These are phyloP conservation scores for Cyberlindnera amylophila DNA, from an alignment of 805 yeast species.

Conservation along the genomic window DNA sequence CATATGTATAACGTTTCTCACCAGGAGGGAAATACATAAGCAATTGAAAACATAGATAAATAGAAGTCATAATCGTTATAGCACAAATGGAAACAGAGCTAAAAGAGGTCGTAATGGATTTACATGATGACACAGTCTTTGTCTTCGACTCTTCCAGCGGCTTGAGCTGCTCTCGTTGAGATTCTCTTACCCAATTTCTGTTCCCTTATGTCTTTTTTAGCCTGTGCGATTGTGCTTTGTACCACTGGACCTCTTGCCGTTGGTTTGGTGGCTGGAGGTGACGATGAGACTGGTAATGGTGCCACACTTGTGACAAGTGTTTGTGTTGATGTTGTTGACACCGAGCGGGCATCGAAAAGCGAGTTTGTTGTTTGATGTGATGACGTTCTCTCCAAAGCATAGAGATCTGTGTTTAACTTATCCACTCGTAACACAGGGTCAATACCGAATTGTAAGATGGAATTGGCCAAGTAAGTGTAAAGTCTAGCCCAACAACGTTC, in stretches of 20 bases:
- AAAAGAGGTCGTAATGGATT: not conserved
- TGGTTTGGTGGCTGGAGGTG: not conserved
- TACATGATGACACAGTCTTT: constrained; percentile 21
- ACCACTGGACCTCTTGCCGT: not conserved
- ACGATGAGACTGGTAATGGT: not conserved
- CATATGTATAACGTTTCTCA: no score
- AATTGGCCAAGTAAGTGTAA: constrained; percentile 64
- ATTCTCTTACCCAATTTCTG: constrained; percentile 9
- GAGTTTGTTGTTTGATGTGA: constrained; percentile 6
- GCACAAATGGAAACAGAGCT: no score
- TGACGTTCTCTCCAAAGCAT: constrained; percentile 9
- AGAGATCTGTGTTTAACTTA: constrained; percentile 13
- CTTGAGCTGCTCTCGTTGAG: constrained; percentile 2
- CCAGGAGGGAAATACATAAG: no score
- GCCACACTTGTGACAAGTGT: not conserved
- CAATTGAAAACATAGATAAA: no score
- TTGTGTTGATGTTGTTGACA: constrained; percentile 7
- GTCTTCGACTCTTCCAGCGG: constrained; percentile 8
- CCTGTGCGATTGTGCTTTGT: not conserved
- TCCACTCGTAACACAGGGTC: constrained; percentile 38
- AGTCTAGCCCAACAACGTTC: constrained; percentile 71
- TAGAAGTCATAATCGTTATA: no score
- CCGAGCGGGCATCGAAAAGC: constrained; percentile 13
- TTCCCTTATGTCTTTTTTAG: constrained; percentile 3
- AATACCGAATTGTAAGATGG: constrained; percentile 49